Percentiles rank a stretch among this genome's conserved stretches.
Evolutionary conservation across 176 grass and related monocot species (phyloP).

Genomic region (Panicum miliaceum): DNA sequence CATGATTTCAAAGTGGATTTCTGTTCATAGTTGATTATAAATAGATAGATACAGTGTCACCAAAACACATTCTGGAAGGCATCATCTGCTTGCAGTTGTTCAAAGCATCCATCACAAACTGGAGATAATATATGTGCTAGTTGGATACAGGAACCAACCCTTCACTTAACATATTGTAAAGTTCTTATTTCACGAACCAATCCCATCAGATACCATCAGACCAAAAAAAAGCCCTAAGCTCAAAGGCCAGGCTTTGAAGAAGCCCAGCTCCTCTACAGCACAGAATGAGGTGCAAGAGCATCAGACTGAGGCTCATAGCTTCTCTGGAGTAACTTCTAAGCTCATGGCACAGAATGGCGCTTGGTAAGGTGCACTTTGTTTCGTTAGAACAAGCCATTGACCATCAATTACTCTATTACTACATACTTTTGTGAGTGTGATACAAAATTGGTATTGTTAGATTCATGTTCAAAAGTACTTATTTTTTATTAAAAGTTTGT

Average conservation of each 20-base stretch:
- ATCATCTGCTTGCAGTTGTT: not conserved
- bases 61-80: slow-evolving; percentile 11
- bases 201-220: not conserved
- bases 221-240: not conserved
- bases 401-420: too few species aligned
- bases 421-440: too few species aligned
- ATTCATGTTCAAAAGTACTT: too few species aligned
- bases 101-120: slow-evolving; percentile 4
- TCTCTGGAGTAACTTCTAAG: not conserved
- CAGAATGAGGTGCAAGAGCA: not conserved
- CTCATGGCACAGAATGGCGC: not conserved
- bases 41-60: not conserved
- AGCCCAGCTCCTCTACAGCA: not conserved
- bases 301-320: not conserved
- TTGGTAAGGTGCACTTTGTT: too few species aligned
- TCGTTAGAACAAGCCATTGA: too few species aligned
- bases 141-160: slow-evolving; percentile 3
- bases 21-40: not conserved
- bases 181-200: slow-evolving; percentile 18
- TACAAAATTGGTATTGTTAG: too few species aligned
- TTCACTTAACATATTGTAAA: slow-evolving; percentile 8
- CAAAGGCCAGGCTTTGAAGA: not conserved
- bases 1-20: not conserved
- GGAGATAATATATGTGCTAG: not conserved
- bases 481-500: too few species aligned